These are phyloP conservation scores for Blepharisma undulans DNA, from an alignment of 169 alveolate species.

Conservation along the genomic window DNA sequence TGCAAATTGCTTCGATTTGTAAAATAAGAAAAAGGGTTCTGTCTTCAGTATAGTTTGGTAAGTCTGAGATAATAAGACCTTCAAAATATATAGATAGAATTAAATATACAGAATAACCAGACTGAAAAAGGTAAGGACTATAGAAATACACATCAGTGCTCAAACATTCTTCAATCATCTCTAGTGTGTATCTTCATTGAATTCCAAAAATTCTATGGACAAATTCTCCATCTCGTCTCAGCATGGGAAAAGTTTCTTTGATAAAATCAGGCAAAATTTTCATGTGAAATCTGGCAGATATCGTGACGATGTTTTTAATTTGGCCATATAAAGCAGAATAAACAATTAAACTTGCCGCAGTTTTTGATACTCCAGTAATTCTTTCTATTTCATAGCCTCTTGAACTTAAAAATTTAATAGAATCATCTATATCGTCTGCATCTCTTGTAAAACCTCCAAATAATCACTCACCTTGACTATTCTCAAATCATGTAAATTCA, in stretches of 20 bases:
- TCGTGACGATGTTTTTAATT: neutral
- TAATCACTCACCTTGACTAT: neutral
- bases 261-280: neutral
- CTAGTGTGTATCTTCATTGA: too few relatives aligned
- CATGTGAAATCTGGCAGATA: neutral
- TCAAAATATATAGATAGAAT: too few relatives aligned
- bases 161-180: neutral
- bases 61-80: too few relatives aligned
- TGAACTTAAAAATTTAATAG: neutral
- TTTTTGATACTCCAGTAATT: conserved; percentile 5
- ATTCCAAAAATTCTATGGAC: neutral
- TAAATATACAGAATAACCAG: too few relatives aligned
- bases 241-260: neutral
- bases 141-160: neutral
- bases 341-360: neutral
- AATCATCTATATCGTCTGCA: neutral
- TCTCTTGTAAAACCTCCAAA: neutral
- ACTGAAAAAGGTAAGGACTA: neutral
- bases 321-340: neutral
- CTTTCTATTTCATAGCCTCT: neutral
- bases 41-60: too few relatives aligned
- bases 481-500: neutral
- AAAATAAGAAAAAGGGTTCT: too few relatives aligned
- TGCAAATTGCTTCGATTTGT: neutral
- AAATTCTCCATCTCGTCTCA: neutral